Evolutionary conservation across 768 basidiomycete species (phyloP), one percentile per base, ranked within the genome.

Genomic region (Lanmaoa pseudosensibilis): DNA sequence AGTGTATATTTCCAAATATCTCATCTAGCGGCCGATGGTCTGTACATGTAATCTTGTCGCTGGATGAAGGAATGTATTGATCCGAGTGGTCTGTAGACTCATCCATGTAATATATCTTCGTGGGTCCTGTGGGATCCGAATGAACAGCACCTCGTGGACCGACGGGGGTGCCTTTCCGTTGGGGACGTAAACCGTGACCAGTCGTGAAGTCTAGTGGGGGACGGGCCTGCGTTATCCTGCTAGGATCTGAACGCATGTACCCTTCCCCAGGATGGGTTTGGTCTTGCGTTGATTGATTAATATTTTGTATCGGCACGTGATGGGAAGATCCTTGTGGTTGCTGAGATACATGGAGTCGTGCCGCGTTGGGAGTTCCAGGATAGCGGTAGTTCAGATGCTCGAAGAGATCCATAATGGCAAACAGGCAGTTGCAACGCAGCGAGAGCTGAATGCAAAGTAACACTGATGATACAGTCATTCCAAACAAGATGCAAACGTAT

Each of bases 1-100:
- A 15, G 19, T 23, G 46, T 16, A 43, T 11, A 15, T 37, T 33
- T n/a, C 56, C 68, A 41, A 69, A 69, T 21, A 69, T 69, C 12
- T 65, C 62, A 23, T 69, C 68, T 13, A 69, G 59, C n/a, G 65
- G 67, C 10, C 63, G 59, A 55, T 69, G 67, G 36, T 69, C 61
- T 36, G 63, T 48, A 39, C 65, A 67, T 34, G 67, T 69, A 39
- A 69, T 60, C 53, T 53, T 69, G 65, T 69, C 67, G 49, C 56
- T 65, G 15, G 67, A 69, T 27, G 67, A 69, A 11, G 67, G 67
- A 39, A 67, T 47, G 34, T 69, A 69, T 50, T 61, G 68, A 23
- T 69, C 67, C 21, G 58, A 50, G 13, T 53, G 21, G 47, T 57
- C 46, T 15, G 37, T 33, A 34, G 47, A 51, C 9, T 36, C 40